A percentile compares a stretch with the other conserved stretches of the same genome.
phyloP scores from a whole-genome alignment of 2,329 filamentous ascomycete genomes.

The Pestalotiopsis sp. region DNA sequence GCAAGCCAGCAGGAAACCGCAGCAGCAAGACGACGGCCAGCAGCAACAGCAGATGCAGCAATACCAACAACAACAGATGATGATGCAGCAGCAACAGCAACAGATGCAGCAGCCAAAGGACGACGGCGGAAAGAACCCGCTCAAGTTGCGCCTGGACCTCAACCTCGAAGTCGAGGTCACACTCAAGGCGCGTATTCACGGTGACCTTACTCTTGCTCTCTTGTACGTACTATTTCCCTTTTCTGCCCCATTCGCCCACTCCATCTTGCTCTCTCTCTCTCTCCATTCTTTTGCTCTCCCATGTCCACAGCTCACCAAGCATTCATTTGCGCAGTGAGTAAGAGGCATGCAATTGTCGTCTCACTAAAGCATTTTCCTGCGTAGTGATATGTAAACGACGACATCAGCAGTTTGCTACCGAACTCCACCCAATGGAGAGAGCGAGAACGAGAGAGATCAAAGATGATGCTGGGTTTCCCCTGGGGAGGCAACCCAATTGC shows the following conservation, averaged over 20 bases:
- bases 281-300: slow-evolving; percentile 6
- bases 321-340: slow-evolving; percentile 13
- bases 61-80: slow-evolving; percentile 19
- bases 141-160: slow-evolving; percentile 74
- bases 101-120: slow-evolving; percentile 35
- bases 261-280: background rate
- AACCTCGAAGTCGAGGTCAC: slow-evolving; percentile 86
- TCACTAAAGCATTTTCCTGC: slow-evolving; percentile 12
- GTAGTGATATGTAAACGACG: slow-evolving; percentile 13
- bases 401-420: background rate
- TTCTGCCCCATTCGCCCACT: background rate
- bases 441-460: background rate
- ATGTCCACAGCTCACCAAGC: slow-evolving; percentile 10
- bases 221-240: slow-evolving; percentile 42
- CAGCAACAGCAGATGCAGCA: slow-evolving; percentile 27
- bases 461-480: background rate
- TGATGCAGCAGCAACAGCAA: slow-evolving; percentile 23
- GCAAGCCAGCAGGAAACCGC: slow-evolving; percentile 15
- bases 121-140: slow-evolving; percentile 57
- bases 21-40: slow-evolving; percentile 23
- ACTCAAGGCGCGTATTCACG: slow-evolving; percentile 82
- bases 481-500: background rate
- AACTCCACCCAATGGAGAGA: background rate
- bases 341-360: background rate
- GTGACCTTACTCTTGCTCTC: slow-evolving; percentile 77